Percentiles rank a stretch among this genome's conserved stretches.
phyloP scores from a whole-genome alignment of 108 stramenopile species.

The Schizochytrium sp. region DNA sequence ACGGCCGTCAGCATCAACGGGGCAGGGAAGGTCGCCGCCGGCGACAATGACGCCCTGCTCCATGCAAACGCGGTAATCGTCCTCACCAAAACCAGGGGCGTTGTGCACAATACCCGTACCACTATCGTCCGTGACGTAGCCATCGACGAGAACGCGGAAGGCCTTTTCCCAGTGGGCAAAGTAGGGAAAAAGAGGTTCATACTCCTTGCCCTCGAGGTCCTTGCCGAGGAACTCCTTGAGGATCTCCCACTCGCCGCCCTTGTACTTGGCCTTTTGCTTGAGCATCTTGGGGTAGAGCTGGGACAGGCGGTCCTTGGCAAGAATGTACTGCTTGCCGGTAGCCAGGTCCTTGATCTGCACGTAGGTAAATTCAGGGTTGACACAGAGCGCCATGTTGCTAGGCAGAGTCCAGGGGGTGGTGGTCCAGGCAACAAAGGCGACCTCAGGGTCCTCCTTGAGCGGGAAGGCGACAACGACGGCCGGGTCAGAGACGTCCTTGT shows the following conservation, averaged over 20 bases:
- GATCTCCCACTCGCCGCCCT: constrained; percentile 59
- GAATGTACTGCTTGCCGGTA: constrained; percentile 63
- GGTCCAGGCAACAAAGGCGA: constrained; percentile 47
- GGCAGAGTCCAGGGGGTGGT: constrained; percentile 58
- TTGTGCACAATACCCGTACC: constrained; percentile 99
- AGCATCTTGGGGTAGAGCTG: constrained; percentile 89
- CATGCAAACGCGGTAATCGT: constrained; percentile 98
- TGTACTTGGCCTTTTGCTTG: constrained; percentile 89
- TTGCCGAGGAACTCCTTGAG: constrained; percentile 61
- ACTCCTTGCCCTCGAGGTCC: constrained; percentile 80
- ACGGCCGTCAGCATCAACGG: constrained; percentile 83
- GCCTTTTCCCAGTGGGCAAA: constrained; percentile 54
- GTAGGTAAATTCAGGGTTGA: constrained; percentile 82
- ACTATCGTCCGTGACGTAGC: constrained; percentile 94
- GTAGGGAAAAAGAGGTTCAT: constrained; percentile 84
- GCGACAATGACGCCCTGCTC: constrained; percentile 79
- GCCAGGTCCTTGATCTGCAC: constrained; percentile 81
- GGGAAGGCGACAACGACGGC: constrained; percentile 95
- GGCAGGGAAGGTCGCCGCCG: constrained; percentile 79
- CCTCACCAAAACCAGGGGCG: constrained; percentile 98
- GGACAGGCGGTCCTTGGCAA: constrained; percentile 70
- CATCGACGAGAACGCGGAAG: constrained; percentile 77
- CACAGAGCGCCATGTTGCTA: constrained; percentile 78
- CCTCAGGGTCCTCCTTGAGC: constrained; percentile 58
- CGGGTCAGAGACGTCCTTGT: constrained; percentile 94